Evolutionary conservation across 495 filamentous ascomycete genomes (phyloP), one percentile per base, ranked within the genome.

Genomic region (Amniculicola lignicola): DNA sequence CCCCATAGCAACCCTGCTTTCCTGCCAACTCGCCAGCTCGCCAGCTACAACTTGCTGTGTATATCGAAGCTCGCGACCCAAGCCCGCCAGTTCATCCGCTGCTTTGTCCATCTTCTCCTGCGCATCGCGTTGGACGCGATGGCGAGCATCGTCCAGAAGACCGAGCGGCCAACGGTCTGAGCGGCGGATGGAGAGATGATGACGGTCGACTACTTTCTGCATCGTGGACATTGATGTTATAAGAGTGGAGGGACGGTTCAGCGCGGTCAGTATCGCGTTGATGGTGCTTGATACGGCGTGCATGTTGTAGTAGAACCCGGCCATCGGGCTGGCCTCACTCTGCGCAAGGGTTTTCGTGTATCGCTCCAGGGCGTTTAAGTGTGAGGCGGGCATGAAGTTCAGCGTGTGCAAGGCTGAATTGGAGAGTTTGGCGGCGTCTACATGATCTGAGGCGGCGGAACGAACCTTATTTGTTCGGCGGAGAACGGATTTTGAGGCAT

Each of bases 1-100:
- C 2, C 86, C 90, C 70, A 89, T 79, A 59, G 81, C 82, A 60
- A 85, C 89, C 45, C 90, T 83, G 75, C 88, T 82, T 12, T 93
- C 89, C 63, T 95, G 88, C 87, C 92, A 97, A 1, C 89, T 91
- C 0, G 93, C 92, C 54, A 99, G 67, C 69, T 99, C 94, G 6
- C 82, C 77, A 11, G 94, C 92, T 4, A 96, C 91, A 9, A 91
- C 88, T 68, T 91, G 87, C 71, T 96, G 91, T 44, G 90, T 96
- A 67, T 94, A 96, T 28, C 88, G 74, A 16, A 99, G 69, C 65
- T 99, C 94, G 41, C 80, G 80, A 0, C 84, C 83, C 15, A 95
- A 67, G 21, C 74, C 76, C 28, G 81, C 75, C 7, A 86, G 72
- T 61, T 96, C 87, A 15, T 74, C 67, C 57, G 85, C 77, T 12